phyloP scores from a whole-genome alignment of 1,284 basidiomycete genomes.

The Ustanciosporium gigantosporum region DNA sequence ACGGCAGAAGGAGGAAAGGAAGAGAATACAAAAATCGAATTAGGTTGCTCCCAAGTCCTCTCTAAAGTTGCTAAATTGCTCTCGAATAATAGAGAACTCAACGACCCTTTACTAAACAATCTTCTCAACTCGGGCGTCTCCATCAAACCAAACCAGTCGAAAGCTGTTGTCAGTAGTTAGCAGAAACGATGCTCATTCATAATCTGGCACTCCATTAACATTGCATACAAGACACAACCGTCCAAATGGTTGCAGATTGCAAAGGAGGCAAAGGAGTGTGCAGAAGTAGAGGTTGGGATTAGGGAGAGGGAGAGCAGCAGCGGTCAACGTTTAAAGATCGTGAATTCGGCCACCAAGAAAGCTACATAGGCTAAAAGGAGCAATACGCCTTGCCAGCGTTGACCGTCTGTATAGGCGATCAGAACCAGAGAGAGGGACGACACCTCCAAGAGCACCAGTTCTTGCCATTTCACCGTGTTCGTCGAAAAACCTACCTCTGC shows the following conservation, averaged over 20 bases:
- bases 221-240: too few relatives aligned
- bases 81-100: constrained; percentile 20
- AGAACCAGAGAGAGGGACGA: constrained; percentile 32
- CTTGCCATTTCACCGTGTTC: constrained; percentile 29
- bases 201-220: neutral
- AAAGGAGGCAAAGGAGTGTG: too few relatives aligned
- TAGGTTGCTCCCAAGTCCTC: constrained; percentile 53
- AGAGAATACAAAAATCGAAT: constrained; percentile 56
- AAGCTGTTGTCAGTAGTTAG: constrained; percentile 31
- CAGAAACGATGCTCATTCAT: neutral
- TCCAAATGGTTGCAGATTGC: too few relatives aligned
- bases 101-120: constrained; percentile 35
- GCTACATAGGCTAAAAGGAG: constrained; percentile 34
- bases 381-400: constrained; percentile 33
- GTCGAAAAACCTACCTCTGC: constrained; percentile 6
- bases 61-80: constrained; percentile 15
- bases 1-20: too few relatives aligned
- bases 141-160: constrained; percentile 14
- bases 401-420: constrained; percentile 36
- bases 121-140: constrained; percentile 37
- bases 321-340: constrained; percentile 23
- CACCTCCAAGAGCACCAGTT: constrained; percentile 17
- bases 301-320: too few relatives aligned
- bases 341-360: constrained; percentile 40
- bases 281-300: too few relatives aligned